Conservation (phyloP, 306 rosid species). For the Carpinus fangiana region DNA sequence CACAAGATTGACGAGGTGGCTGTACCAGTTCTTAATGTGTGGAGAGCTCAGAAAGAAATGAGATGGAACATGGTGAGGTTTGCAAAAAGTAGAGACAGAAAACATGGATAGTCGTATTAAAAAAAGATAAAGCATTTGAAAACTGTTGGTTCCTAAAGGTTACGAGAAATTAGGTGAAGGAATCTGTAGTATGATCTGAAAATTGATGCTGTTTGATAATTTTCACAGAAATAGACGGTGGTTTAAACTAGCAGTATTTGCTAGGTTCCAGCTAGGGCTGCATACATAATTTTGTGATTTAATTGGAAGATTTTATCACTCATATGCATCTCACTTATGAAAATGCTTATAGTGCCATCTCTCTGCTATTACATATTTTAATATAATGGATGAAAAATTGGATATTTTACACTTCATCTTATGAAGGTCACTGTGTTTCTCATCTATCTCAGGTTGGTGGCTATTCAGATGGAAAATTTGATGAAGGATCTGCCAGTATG, state of each 20-base stretch:
- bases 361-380: slow-evolving; percentile 15
- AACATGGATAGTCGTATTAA: slow-evolving; percentile 12
- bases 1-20: neutral
- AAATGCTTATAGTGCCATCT: neutral
- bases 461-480: slow-evolving; percentile 83
- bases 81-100: slow-evolving; percentile 2
- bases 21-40: neutral
- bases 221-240: neutral
- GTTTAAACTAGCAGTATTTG: neutral
- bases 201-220: neutral
- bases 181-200: neutral
- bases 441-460: slow-evolving; percentile 66
- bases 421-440: slow-evolving; percentile 22
- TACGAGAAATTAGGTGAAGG: neutral
- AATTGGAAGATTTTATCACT: neutral
- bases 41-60: neutral
- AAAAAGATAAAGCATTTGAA: neutral
- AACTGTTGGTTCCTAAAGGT: neutral
- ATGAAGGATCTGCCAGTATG: slow-evolving; percentile 80
- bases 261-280: neutral
- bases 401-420: slow-evolving; percentile 10
- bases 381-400: slow-evolving; percentile 7
- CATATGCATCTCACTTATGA: neutral
- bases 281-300: neutral
- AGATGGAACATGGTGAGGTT: slow-evolving; percentile 5